phyloP scores from a whole-genome alignment of 1,284 basidiomycete species.

The Phylloporus sp. region DNA sequence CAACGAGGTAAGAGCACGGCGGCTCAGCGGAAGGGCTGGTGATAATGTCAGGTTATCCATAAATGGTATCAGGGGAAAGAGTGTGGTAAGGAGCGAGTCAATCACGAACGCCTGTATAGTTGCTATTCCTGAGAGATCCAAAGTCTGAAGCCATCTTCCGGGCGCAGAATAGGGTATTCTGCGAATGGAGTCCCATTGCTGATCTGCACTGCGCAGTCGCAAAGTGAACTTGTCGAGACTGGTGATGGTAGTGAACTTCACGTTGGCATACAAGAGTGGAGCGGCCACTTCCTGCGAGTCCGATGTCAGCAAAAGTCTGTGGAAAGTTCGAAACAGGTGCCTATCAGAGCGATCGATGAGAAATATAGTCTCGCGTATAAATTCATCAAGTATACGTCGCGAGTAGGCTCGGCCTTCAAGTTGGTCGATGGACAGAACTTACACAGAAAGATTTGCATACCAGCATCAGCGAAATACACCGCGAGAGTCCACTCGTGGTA shows the following conservation, averaged over 20 bases:
- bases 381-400: not conserved
- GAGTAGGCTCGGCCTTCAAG: too few relatives aligned
- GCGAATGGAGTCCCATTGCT: constrained; percentile 84
- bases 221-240: constrained; percentile 61
- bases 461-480: constrained; percentile 49
- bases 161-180: constrained; percentile 83
- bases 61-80: constrained; percentile 76
- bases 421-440: constrained; percentile 38
- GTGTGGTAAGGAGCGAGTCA: constrained; percentile 60
- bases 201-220: constrained; percentile 63
- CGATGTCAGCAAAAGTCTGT: constrained; percentile 20
- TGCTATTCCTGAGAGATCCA: constrained; percentile 67
- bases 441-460: constrained; percentile 79
- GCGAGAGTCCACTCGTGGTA: constrained; percentile 24
- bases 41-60: constrained; percentile 64
- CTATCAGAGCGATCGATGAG: constrained; percentile 5
- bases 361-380: not conserved
- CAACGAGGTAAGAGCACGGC: constrained; percentile 59
- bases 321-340: not conserved
- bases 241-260: constrained; percentile 50
- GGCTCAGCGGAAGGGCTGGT: constrained; percentile 63
- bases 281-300: constrained; percentile 62
- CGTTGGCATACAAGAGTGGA: constrained; percentile 68
- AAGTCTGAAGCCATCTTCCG: constrained; percentile 77
- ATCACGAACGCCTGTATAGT: constrained; percentile 53